Evolutionary conservation across 2,329 filamentous ascomycete genomes (phyloP).

Genomic region (Apiospora kogelbergensis): DNA sequence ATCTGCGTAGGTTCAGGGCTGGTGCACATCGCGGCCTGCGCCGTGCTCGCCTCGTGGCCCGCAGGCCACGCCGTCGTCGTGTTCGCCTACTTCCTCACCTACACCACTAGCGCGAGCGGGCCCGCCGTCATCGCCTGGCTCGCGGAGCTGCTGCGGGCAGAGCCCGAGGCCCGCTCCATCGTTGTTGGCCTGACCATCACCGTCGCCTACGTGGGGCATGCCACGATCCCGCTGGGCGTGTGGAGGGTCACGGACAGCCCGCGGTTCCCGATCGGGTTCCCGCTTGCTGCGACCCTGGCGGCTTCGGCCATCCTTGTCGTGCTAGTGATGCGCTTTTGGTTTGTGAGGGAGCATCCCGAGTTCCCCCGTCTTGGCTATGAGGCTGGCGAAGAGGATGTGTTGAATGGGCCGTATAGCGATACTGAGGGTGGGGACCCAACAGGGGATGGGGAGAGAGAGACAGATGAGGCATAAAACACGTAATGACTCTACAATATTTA

Average conservation of each 20-base stretch:
- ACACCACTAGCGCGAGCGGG: constrained; percentile 33
- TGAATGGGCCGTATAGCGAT: neutral
- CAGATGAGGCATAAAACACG: too few species aligned
- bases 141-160: constrained; percentile 32
- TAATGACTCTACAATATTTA: too few species aligned
- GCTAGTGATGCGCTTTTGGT: constrained; percentile 31
- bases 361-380: neutral
- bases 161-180: constrained; percentile 36
- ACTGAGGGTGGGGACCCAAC: too few species aligned
- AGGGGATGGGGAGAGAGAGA: too few species aligned
- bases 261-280: constrained; percentile 37
- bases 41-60: constrained; percentile 34
- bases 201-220: constrained; percentile 38
- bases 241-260: constrained; percentile 36
- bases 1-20: constrained; percentile 29
- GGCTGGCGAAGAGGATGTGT: neutral
- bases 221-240: constrained; percentile 37
- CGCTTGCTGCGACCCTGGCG: constrained; percentile 32
- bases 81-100: constrained; percentile 37
- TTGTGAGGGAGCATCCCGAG: neutral
- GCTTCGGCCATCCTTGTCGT: constrained; percentile 32
- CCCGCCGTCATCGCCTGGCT: constrained; percentile 38
- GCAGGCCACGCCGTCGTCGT: constrained; percentile 32
- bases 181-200: constrained; percentile 38
- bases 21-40: constrained; percentile 25